These are phyloP conservation scores for Lindgomyces ingoldianus DNA, from an alignment of 495 filamentous ascomycete genomes.

Conservation along the genomic window DNA sequence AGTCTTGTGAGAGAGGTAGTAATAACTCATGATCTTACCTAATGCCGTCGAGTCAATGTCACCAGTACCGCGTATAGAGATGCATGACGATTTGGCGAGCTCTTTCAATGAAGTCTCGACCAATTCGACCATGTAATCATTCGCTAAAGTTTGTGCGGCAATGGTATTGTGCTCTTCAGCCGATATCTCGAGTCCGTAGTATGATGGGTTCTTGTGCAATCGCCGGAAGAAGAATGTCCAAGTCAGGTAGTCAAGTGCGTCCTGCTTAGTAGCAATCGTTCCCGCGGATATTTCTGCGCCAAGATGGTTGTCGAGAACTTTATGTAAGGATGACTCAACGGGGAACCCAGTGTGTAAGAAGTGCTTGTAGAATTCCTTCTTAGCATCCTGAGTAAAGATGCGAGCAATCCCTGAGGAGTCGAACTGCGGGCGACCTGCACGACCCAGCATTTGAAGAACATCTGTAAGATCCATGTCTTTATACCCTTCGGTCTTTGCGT, in stretches of 20 bases:
- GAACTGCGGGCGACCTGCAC: conserved; percentile 94
- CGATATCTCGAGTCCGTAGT: conserved; percentile 93
- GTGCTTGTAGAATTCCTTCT: conserved; percentile 99
- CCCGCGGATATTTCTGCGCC: conserved; percentile 92
- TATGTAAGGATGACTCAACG: conserved; percentile 93
- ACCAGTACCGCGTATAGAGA: conserved; percentile 77
- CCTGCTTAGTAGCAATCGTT: conserved; percentile 90
- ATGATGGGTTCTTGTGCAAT: conserved; percentile 96
- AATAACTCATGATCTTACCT: conserved; percentile 98
- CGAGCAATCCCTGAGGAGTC: conserved; percentile 92
- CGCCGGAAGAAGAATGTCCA: conserved; percentile 99
- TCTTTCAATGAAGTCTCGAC: conserved; percentile 83
- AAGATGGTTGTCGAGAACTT: conserved; percentile 94
- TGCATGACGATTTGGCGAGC: conserved; percentile 78
- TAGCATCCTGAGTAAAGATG: conserved; percentile 95
- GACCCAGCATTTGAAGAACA: conserved; percentile 96
- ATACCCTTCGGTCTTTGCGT: conserved; percentile 96
- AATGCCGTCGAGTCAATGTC: conserved; percentile 85
- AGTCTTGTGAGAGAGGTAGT: conserved; percentile 96
- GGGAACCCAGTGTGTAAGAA: conserved; percentile 98
- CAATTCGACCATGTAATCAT: conserved; percentile 88
- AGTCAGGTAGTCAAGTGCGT: conserved; percentile 95
- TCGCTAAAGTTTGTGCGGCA: conserved; percentile 79
- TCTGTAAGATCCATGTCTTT: conserved; percentile 99
- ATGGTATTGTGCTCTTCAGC: conserved; percentile 90